phyloP scores from a whole-genome alignment of 495 filamentous ascomycete species.

The Melanomma pulvis-pyrius region DNA sequence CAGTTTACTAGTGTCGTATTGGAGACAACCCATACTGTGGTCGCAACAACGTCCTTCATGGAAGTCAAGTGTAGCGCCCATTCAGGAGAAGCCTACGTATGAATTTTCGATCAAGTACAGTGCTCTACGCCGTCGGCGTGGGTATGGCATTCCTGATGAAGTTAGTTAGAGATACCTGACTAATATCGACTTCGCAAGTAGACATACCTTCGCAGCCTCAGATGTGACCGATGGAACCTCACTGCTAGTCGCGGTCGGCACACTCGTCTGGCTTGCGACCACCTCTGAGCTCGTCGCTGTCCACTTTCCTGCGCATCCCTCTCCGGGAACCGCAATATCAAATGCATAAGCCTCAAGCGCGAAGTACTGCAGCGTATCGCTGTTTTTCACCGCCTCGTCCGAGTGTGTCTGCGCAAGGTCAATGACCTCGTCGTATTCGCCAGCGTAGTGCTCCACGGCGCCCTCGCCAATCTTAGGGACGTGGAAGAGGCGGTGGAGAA shows the following conservation, averaged over 20 bases:
- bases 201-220: conserved; percentile 13
- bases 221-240: conserved; percentile 17
- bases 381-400: conserved; percentile 51
- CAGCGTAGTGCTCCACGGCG: conserved; percentile 59
- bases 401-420: conserved; percentile 49
- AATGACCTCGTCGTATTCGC: conserved; percentile 54
- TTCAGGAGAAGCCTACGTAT: too few relatives aligned
- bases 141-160: conserved; percentile 39
- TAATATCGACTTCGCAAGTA: background rate
- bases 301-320: conserved; percentile 52
- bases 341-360: conserved; percentile 61
- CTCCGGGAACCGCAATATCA: conserved; percentile 54
- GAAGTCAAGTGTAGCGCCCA: too few relatives aligned
- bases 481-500: conserved; percentile 62
- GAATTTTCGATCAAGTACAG: conserved; percentile 31
- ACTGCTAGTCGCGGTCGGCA: conserved; percentile 12
- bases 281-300: conserved; percentile 2
- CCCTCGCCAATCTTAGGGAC: conserved; percentile 56
- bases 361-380: conserved; percentile 60
- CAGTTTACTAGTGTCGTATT: too few relatives aligned
- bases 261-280: background rate
- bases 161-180: background rate
- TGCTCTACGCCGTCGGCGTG: conserved; percentile 38
- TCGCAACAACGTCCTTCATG: too few relatives aligned
- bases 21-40: too few relatives aligned